Evolutionary conservation across 495 filamentous ascomycete species (phyloP).

Genomic region (Cercophora newfieldiana): DNA sequence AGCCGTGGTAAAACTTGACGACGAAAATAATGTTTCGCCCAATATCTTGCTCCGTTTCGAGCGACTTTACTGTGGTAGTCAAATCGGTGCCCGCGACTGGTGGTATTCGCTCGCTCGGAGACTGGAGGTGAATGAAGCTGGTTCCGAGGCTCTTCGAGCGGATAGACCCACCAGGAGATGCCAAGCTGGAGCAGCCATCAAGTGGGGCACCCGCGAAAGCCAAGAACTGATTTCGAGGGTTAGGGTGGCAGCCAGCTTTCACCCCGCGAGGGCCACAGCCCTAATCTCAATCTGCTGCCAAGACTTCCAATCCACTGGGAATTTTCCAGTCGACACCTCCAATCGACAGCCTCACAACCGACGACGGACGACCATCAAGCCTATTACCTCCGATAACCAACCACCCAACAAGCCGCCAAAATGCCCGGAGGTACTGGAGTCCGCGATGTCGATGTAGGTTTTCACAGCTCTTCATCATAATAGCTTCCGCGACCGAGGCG

Average conservation of each 20-base stretch:
- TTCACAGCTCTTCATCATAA: constrained; percentile 30
- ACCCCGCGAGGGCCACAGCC: constrained; percentile 9
- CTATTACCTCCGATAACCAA: not conserved
- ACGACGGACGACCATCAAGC: constrained; percentile 29
- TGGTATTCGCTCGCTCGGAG: no score
- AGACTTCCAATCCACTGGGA: constrained; percentile 16
- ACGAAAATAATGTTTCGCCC: no score
- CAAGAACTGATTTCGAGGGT: not conserved
- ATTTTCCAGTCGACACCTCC: constrained; percentile 22
- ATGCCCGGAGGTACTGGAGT: constrained; percentile 83
- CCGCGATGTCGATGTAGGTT: constrained; percentile 88
- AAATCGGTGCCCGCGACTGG: no score
- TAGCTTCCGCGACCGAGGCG: constrained; percentile 28
- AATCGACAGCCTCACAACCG: constrained; percentile 19
- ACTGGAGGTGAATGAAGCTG: no score
- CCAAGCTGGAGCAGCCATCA: not conserved
- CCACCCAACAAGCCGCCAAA: constrained; percentile 54
- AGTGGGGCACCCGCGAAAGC: not conserved
- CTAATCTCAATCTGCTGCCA: constrained; percentile 9
- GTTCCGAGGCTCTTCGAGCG: no score
- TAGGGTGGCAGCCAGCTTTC: not conserved
- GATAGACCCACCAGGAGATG: no score
- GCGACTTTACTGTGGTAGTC: no score
- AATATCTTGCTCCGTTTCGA: no score
- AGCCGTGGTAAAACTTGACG: no score